Base-by-base conservation (phyloP, 768 basidiomycete genomes). In the Xanthoconium stramineum region DNA sequence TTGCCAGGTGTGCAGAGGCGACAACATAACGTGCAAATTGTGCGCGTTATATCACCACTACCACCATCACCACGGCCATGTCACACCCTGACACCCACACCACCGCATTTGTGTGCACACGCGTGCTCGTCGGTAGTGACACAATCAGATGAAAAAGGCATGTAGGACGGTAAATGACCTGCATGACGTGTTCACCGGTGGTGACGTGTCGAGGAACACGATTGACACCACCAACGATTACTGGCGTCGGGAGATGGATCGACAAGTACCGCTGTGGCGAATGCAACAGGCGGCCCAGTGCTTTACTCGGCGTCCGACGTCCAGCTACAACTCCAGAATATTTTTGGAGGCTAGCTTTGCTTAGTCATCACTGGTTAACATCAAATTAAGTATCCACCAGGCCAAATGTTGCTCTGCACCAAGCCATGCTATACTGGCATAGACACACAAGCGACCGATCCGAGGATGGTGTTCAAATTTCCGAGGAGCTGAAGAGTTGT, bases 131-230 rank as follows among this genome's bases (percentile, higher is more conserved):
- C n/a, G 47, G 11, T 4, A 3, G 28, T 44, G 12, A 38, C 8
- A 1, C 2, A 0, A 36, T 59, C 3, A 20, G 51, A 46, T 12
- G n/a, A 15, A 20, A 19, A n/a, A n/a, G 32, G 19, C 11, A 11
- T 17, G 30, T 3, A 11, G 4, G 1, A 20, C 44, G 12, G 50
- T 50, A 2, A 6, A 24, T 3, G 32, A 3, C 66, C 9, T n/a
- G 60, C 68, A 69, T 66, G 64, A 54, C 56, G 59, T 38, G 51
- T 45, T 50, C 45, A 29, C 44, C 45, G 37, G 42, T 39, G n/a
- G n/a, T 36, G 52, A 56, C 53, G 55, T 47, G 28, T 50, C 30
- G 38, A 36, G 8, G 42, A 55, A 17, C 10, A 36, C 20, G 20
- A 19, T 40, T 15, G 57, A 53, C 32, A 53, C 62, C 48, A 47